Percentiles rank a stretch among this genome's conserved stretches.
phyloP scores from a whole-genome alignment of 2,329 filamentous ascomycete species.

The Pseudogymnoascus sp. region DNA sequence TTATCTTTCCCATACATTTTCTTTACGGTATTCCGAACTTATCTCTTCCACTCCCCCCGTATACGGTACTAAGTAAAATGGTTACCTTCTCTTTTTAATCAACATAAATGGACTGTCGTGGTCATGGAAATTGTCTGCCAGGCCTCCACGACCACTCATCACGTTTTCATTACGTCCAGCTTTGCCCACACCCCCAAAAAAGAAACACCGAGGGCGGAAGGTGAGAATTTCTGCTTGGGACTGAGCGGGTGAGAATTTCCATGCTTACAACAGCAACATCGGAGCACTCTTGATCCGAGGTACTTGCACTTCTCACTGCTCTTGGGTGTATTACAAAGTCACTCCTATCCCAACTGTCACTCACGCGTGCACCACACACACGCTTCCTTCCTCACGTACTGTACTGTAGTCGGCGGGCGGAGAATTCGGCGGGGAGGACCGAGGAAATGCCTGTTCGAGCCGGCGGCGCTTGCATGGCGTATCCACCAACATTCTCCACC shows the following conservation, averaged over 20 bases:
- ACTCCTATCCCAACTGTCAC: neutral
- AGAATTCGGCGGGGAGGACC: conserved; percentile 1
- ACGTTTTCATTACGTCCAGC: conserved; percentile 3
- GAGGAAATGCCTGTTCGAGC: neutral
- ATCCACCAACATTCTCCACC: neutral
- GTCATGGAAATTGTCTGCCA: conserved; percentile 4
- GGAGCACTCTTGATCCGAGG: neutral
- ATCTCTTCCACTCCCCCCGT: neutral
- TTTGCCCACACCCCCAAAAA: neutral
- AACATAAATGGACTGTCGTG: neutral
- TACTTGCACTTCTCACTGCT: neutral
- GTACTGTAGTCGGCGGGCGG: neutral
- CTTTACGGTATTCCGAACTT: conserved; percentile 3
- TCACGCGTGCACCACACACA: neutral
- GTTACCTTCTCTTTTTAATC: conserved; percentile 7
- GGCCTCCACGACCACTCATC: neutral
- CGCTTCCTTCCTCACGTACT: neutral
- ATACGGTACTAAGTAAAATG: neutral
- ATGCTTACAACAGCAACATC: no score
- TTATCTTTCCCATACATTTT: conserved; percentile 2
- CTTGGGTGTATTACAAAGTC: neutral
- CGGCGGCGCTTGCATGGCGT: neutral
- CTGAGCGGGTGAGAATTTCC: neutral
- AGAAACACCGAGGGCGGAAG: conserved; percentile 5
- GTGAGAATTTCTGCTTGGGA: neutral